phyloP scores from a whole-genome alignment of 495 filamentous ascomycete species.

The Pyrenula aspistea region DNA sequence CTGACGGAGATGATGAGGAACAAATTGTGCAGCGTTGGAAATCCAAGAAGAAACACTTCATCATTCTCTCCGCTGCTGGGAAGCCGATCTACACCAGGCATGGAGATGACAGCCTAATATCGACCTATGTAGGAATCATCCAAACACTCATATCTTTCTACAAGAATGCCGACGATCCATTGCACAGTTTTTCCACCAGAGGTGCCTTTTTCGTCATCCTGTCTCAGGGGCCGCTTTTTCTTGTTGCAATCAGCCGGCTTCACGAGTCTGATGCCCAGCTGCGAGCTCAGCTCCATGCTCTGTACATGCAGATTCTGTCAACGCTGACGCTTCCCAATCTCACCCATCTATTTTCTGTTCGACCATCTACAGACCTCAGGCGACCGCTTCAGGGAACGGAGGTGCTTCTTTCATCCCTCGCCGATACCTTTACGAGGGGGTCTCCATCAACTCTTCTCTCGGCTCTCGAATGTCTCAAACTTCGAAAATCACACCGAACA shows the following conservation, averaged over 20 bases:
- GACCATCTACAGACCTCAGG: constrained; percentile 82
- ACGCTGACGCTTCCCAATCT: constrained; percentile 87
- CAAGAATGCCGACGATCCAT: constrained; percentile 58
- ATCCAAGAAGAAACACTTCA: constrained; percentile 85
- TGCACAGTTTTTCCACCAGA: constrained; percentile 75
- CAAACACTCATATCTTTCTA: constrained; percentile 98
- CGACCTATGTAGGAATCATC: constrained; percentile 86
- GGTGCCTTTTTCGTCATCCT: constrained; percentile 73
- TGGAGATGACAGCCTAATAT: constrained; percentile 78
- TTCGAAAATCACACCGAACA: constrained; percentile 78
- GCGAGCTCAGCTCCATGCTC: constrained; percentile 73
- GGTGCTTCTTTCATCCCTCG: constrained; percentile 75
- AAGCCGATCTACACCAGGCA: constrained; percentile 96
- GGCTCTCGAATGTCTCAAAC: constrained; percentile 77
- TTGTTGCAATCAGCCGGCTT: constrained; percentile 84
- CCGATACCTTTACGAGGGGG: constrained; percentile 87
- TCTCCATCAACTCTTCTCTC: constrained; percentile 82
- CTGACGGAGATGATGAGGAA: constrained; percentile 55
- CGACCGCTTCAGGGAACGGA: constrained; percentile 93
- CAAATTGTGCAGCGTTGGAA: constrained; percentile 63
- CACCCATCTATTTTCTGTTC: constrained; percentile 75
- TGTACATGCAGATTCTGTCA: constrained; percentile 97
- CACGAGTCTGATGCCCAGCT: constrained; percentile 86
- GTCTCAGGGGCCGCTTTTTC: constrained; percentile 74
- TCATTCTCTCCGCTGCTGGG: constrained; percentile 93